Evolutionary conservation across 192 early-diverging fungal genomes (phyloP).

Genomic region (Gaertneriomyces sp.): DNA sequence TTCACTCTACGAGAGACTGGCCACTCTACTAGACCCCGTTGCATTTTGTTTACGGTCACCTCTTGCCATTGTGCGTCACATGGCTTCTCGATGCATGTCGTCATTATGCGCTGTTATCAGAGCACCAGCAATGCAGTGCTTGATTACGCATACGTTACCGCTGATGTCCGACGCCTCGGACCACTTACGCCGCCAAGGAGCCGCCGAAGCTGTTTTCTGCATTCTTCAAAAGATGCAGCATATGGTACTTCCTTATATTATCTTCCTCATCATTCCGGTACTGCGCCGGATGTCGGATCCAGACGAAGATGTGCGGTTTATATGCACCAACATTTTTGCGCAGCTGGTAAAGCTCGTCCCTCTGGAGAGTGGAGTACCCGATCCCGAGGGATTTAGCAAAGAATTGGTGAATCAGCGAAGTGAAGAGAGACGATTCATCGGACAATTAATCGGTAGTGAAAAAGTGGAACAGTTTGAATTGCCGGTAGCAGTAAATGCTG

Average conservation of each 20-base stretch:
- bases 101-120: slow-evolving; percentile 66
- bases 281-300: slow-evolving; percentile 95
- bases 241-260: slow-evolving; percentile 89
- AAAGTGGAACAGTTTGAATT: slow-evolving; percentile 84
- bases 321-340: slow-evolving; percentile 93
- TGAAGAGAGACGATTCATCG: slow-evolving; percentile 88
- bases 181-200: slow-evolving; percentile 76
- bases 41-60: slow-evolving; percentile 61
- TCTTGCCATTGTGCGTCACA: slow-evolving; percentile 71
- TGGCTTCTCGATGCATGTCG: slow-evolving; percentile 75
- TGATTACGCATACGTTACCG: slow-evolving; percentile 77
- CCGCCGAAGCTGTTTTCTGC: slow-evolving; percentile 79
- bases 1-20: slow-evolving; percentile 53
- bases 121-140: slow-evolving; percentile 67
- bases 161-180: slow-evolving; percentile 68
- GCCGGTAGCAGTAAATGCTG: slow-evolving; percentile 87
- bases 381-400: slow-evolving; percentile 80
- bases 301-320: slow-evolving; percentile 82
- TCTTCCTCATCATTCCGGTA: slow-evolving; percentile 94
- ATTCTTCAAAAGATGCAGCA: slow-evolving; percentile 74
- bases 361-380: slow-evolving; percentile 90
- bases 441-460: slow-evolving; percentile 86
- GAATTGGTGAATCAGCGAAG: slow-evolving; percentile 77
- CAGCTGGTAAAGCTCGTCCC: slow-evolving; percentile 93
- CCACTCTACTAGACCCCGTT: slow-evolving; percentile 62